Evolutionary conservation across 2,329 filamentous ascomycete species (phyloP), one percentile per base, ranked within the genome.

Genomic region (Corynespora cassiicola): DNA sequence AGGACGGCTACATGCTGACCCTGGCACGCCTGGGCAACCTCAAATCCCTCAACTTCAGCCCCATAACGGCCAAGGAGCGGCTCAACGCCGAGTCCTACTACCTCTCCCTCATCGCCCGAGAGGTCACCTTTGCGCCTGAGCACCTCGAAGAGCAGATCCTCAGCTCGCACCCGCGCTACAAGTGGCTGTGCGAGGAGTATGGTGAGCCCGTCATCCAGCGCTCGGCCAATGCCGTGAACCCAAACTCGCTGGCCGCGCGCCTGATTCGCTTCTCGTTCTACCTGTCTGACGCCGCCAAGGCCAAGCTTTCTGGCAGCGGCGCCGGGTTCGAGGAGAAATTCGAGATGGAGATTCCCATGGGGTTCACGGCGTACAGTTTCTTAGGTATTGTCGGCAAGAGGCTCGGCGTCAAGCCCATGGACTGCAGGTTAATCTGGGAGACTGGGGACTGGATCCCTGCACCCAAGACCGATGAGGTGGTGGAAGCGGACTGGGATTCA

Each of bases 41-140:
- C 7, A 78, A 78, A 36, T 76, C 75, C 1, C 77, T 96, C 19
- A 94, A 94, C 63, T 90, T 88, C 63, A 84, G 69, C 43, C 68
- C 65, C 1, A 84, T 97, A 52, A 84, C 84, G 0, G 54, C 75
- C 1, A 81, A 85, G 26, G 91, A 97, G 64, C 83, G 92, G 12
- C 77, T 82, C 36, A 94, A 97, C 58, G 90, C 90, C 4, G 94
- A 97, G 56, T 85, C 92, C 58, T 99, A 95, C 66, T 99, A 99
- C 65, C 81, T 97, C 8, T 88, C 86, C 1, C 81, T 87, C 36
- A 94, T 96, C 41, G 87, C 81, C 8, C 84, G 84, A 47, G 88
- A 94, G 61, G 74, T 96, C 24, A 78, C 83, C 1, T 72, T 76
- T 3, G 78, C 82, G 0, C 72, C 81, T 0, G 76, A 81, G 39